phyloP scores from a whole-genome alignment of 768 basidiomycete species.

The Baorangia bicolor region DNA sequence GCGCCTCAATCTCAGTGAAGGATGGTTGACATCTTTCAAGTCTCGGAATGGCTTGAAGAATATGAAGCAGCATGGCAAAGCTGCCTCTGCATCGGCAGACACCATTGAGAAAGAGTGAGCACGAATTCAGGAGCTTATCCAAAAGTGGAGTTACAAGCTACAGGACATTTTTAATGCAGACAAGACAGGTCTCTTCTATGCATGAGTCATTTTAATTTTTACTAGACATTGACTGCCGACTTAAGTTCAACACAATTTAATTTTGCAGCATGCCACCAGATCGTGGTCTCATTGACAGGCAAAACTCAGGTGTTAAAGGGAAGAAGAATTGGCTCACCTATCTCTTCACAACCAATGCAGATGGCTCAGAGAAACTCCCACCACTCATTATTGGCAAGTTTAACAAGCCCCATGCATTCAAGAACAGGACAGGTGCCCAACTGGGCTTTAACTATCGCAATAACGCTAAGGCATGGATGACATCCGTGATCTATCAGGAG shows the following conservation, averaged over 20 bases:
- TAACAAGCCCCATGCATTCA: background rate
- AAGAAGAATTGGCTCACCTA: background rate
- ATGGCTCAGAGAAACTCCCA: slow-evolving; percentile 33
- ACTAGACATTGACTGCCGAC: background rate
- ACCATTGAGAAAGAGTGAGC: slow-evolving; percentile 28
- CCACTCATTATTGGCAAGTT: slow-evolving; percentile 35
- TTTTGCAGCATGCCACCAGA: slow-evolving; percentile 1
- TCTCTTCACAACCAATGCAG: slow-evolving; percentile 26
- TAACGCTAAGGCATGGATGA: slow-evolving; percentile 7
- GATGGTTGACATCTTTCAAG: background rate
- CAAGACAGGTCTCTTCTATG: slow-evolving; percentile 37
- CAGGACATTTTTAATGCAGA: slow-evolving; percentile 39
- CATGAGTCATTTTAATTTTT: slow-evolving; percentile 13
- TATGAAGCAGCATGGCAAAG: slow-evolving; percentile 31
- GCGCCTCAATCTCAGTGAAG: background rate
- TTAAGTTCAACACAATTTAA: no score
- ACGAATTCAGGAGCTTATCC: slow-evolving; percentile 26
- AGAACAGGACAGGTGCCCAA: background rate
- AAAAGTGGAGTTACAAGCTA: slow-evolving; percentile 23
- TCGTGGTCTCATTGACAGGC: background rate
- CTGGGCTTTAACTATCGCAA: slow-evolving; percentile 1
- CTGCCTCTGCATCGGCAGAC: slow-evolving; percentile 26
- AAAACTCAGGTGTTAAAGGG: background rate
- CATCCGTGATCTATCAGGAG: background rate
- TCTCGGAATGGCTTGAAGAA: background rate